These are phyloP conservation scores for Melastoma candidum DNA, from an alignment of 441 rosid species.

Conservation along the genomic window DNA sequence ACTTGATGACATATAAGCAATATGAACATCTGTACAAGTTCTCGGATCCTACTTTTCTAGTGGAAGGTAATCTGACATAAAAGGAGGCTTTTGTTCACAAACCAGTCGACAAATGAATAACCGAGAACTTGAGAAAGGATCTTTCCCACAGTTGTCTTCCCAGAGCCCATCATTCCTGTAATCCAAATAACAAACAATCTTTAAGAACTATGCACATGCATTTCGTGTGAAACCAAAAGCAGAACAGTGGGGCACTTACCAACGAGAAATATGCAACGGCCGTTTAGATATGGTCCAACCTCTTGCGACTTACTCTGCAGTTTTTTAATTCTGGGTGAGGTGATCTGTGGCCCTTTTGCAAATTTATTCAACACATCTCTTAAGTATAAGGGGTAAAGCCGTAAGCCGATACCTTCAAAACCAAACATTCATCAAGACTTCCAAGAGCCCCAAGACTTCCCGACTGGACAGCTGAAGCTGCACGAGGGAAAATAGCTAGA, in stretches of 20 bases:
- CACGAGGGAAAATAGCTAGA: conserved; percentile 12
- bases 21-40: no score
- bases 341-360: no score
- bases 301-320: conserved; percentile 69
- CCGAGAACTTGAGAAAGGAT: conserved; percentile 49
- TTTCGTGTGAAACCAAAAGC: conserved; percentile 9
- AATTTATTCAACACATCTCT: no score
- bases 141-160: conserved; percentile 84
- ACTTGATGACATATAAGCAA: neutral
- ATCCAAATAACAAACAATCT: conserved; percentile 5
- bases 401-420: conserved; percentile 44
- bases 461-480: conserved; percentile 54
- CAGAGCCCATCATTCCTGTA: conserved; percentile 96
- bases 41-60: no score
- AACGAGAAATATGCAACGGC: conserved; percentile 76
- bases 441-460: conserved; percentile 26
- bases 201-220: neutral
- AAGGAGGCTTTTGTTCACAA: conserved; percentile 4
- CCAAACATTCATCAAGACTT: conserved; percentile 34
- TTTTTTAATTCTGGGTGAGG: conserved; percentile 10
- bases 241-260: conserved; percentile 38
- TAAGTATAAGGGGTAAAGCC: neutral
- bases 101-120: conserved; percentile 73
- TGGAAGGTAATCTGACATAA: neutral
- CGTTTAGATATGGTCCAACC: conserved; percentile 54